A percentile compares a stretch with the other conserved stretches of the same genome.
These are phyloP conservation scores for Fusarium chaquense DNA, from an alignment of 2,329 filamentous ascomycete genomes.

Conservation along the genomic window DNA sequence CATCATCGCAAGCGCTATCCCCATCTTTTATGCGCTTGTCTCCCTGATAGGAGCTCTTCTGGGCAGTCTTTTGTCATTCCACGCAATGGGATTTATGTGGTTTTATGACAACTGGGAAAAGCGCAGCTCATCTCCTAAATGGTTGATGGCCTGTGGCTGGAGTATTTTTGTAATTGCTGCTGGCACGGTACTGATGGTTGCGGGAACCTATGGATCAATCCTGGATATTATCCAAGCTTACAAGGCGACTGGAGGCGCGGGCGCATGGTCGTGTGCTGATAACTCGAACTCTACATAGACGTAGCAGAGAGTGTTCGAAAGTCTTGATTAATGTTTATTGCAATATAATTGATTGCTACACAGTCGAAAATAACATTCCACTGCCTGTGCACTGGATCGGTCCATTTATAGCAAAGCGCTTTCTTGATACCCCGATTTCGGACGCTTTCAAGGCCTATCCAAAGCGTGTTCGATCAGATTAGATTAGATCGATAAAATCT, in stretches of 20 bases:
- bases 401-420: no score
- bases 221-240: slow-evolving; percentile 52
- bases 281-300: slow-evolving; percentile 53
- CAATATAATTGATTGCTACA: neutral
- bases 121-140: slow-evolving; percentile 4
- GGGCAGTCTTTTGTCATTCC: slow-evolving; percentile 48
- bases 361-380: no score
- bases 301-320: neutral
- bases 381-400: no score
- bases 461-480: slow-evolving; percentile 30
- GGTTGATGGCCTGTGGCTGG: slow-evolving; percentile 17
- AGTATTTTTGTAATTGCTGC: slow-evolving; percentile 26
- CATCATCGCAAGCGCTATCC: slow-evolving; percentile 41
- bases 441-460: neutral
- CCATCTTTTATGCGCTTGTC: slow-evolving; percentile 46
- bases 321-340: neutral
- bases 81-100: slow-evolving; percentile 50
- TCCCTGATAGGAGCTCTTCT: slow-evolving; percentile 48
- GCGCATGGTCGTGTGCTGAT: slow-evolving; percentile 58
- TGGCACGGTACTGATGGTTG: slow-evolving; percentile 56
- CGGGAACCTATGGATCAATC: slow-evolving; percentile 60
- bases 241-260: slow-evolving; percentile 51
- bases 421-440: neutral
- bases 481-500: slow-evolving; percentile 36
- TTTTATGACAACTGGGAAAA: slow-evolving; percentile 47